Evolutionary conservation across 108 stramenopile species (phyloP), one percentile per base, ranked within the genome.

Genomic region (Nannochloropsis oceanica): DNA sequence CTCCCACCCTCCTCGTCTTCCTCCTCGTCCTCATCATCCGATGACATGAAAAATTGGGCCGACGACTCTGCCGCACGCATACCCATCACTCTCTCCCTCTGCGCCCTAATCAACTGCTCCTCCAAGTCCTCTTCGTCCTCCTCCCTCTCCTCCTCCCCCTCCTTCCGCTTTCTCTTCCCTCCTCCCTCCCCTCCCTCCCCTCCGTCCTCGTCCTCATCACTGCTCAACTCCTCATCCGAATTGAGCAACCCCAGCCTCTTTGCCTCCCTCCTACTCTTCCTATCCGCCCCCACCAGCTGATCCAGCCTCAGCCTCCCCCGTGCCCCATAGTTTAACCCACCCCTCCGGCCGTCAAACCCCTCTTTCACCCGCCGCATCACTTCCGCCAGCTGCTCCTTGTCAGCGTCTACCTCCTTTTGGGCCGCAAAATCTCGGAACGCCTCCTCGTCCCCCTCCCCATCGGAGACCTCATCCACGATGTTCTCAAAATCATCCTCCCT

Each of bases 161-260:
- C n/a, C n/a, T 27, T 81, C 42, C 82, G n/a, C 13, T 27, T 43
- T 26, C 24, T 44, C 13, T n/a, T n/a, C n/a, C n/a, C n/a, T n/a
- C n/a, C n/a, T n/a, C n/a, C n/a, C n/a, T n/a, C n/a, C 46, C 46
- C 46, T 50, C 46, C 46, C 24, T 82, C 85, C 7, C 79, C 88
- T 8, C 80, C 85, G 5, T 81, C 79, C 18, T 43, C 87, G 44
- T 79, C 85, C 44, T 89, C 88, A 34, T 89, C 85, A 24, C 85
- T 85, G 79, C 84, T 85, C 85, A 82, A 83, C 44, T 86, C 85
- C 83, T 89, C 88, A 43, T 89, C 88, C 79, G 81, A 82, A 42
- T 89, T 89, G 42, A 89, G 88, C 85, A 89, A 79, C 11, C 88
- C 88, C 43, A 89, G 80, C 27, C 88, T 82, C 88, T 85, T 85